phyloP scores from a whole-genome alignment of 495 filamentous ascomycete genomes.

The Astrothelium macrocarpum region DNA sequence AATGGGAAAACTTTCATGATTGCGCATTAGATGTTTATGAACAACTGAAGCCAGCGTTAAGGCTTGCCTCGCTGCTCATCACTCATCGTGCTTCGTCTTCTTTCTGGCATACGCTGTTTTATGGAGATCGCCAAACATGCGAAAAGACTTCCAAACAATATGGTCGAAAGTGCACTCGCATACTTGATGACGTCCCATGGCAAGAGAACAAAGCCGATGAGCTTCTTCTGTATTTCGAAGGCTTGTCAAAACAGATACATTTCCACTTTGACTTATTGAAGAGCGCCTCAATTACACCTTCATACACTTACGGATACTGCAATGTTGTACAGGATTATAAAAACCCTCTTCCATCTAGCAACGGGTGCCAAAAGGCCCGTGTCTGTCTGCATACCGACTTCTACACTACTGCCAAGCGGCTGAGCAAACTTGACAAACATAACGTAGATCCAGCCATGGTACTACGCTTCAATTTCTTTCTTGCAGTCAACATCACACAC shows the following conservation, averaged over 20 bases:
- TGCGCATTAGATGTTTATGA: slow-evolving; percentile 26
- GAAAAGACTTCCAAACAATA: slow-evolving; percentile 7
- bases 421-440: slow-evolving; percentile 15
- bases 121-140: slow-evolving; percentile 20
- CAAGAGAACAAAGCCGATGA: slow-evolving; percentile 4
- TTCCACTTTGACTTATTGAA: slow-evolving; percentile 21
- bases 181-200: neutral
- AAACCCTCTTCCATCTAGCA: slow-evolving; percentile 5
- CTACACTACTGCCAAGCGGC: slow-evolving; percentile 26
- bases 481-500: slow-evolving; percentile 23
- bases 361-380: slow-evolving; percentile 20
- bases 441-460: slow-evolving; percentile 28
- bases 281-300: slow-evolving; percentile 15
- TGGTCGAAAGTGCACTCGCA: slow-evolving; percentile 14
- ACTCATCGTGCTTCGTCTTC: slow-evolving; percentile 20
- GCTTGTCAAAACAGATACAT: slow-evolving; percentile 20
- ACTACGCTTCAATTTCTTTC: slow-evolving; percentile 25
- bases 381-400: slow-evolving; percentile 27
- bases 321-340: slow-evolving; percentile 1
- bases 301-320: slow-evolving; percentile 16
- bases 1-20: slow-evolving; percentile 24
- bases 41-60: slow-evolving; percentile 22
- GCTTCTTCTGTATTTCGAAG: slow-evolving; percentile 10
- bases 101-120: slow-evolving; percentile 26
- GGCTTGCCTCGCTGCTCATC: slow-evolving; percentile 21